Base-by-base conservation (phyloP, 805 yeast species). In the Schwanniomyces polymorphus region DNA sequence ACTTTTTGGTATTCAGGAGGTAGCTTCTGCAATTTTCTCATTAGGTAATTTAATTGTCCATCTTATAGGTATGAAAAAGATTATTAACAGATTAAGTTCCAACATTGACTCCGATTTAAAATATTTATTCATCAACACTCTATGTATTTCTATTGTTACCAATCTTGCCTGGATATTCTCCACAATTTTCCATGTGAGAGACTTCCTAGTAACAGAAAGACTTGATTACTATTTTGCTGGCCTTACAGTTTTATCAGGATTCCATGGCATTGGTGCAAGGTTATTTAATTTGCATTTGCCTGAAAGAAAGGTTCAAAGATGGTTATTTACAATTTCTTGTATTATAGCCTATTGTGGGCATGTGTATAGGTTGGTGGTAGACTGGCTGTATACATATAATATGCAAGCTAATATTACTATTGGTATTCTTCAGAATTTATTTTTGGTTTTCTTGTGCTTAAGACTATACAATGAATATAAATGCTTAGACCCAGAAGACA, bases 221-320 rank as follows among this genome's bases (percentile, higher is more conserved):
- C 63, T 91, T 31, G 99, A 92, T 67, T 92, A 92, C 67, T 92
- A 86, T 63, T 86, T 91, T 60, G 99, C 99, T 0, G 97, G 96
- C 1, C 81, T 85, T 48, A 88, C 96, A 0, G 96, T 92, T 1
- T 67, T 91, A 35, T 73, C 82, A 18, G 97, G 96, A 1, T 82
- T 91, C 54, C 88, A 86, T 63, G 83, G 84, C 2, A 78, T 91
- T 2, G 63, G 75, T 1, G 74, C 79, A 1, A 72, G 98, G 34
- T 75, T 81, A 14, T 78, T 83, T 58, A 70, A 83, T 41, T 68
- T 90, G 8, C 88, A 86, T 59, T 53, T 58, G 27, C 67, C 72
- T 1, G 48, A 52, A 10, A 58, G 58, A 14, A 43, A 16, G 11
- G 14, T 42, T 7, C 35, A 27, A n/a, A 48, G 84, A 16, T 44